phyloP scores from a whole-genome alignment of 192 early-diverging fungal species.

The Phycomyces nitens region DNA sequence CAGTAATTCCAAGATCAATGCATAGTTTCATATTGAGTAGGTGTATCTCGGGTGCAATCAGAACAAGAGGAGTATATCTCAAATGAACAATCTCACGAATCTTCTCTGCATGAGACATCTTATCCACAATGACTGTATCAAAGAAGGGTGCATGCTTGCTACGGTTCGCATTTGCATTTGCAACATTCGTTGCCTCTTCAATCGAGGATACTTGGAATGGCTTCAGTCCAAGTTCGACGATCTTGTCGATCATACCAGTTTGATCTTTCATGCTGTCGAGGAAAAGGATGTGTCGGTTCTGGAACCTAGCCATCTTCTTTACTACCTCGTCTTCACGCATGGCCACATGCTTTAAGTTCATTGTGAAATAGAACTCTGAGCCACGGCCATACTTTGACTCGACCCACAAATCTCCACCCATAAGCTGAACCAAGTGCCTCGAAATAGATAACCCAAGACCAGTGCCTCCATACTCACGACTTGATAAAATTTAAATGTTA shows the following conservation, averaged over 20 bases:
- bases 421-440: slow-evolving; percentile 68
- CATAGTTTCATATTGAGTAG: slow-evolving; percentile 62
- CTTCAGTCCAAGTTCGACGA: slow-evolving; percentile 47
- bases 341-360: slow-evolving; percentile 44
- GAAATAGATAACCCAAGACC: slow-evolving; percentile 86
- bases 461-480: slow-evolving; percentile 80
- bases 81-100: slow-evolving; percentile 52
- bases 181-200: slow-evolving; percentile 39
- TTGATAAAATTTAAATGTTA: not conserved
- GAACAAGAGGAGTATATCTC: slow-evolving; percentile 72
- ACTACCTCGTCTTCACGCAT: slow-evolving; percentile 38
- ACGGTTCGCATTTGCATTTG: slow-evolving; percentile 28
- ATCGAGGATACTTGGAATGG: slow-evolving; percentile 40
- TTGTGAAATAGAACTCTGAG: slow-evolving; percentile 75
- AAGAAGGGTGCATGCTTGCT: slow-evolving; percentile 45
- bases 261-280: slow-evolving; percentile 53
- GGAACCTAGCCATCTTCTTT: slow-evolving; percentile 50
- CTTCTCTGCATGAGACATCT: slow-evolving; percentile 49
- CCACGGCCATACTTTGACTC: slow-evolving; percentile 69
- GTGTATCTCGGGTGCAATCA: slow-evolving; percentile 50
- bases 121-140: slow-evolving; percentile 66
- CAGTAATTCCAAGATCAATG: slow-evolving; percentile 62
- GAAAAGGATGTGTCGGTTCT: slow-evolving; percentile 60
- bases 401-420: slow-evolving; percentile 79
- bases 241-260: slow-evolving; percentile 44